Conservation (phyloP, 2,329 filamentous ascomycete genomes). For the Calonectria ilicicola region DNA sequence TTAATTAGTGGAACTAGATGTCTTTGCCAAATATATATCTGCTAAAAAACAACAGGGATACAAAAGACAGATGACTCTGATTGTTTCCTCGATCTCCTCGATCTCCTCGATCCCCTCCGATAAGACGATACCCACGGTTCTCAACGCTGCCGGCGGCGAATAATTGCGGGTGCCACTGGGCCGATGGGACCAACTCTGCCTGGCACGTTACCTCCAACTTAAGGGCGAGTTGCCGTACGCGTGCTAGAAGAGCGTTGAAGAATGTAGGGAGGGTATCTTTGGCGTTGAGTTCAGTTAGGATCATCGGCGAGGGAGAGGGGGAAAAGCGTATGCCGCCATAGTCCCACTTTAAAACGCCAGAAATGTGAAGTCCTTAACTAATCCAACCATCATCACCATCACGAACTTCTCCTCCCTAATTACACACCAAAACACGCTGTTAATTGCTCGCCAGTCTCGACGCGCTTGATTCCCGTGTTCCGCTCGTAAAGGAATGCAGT, state of each 20-base stretch:
- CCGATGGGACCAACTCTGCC: background rate
- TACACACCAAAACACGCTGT: background rate
- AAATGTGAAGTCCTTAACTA: slow-evolving; percentile 7
- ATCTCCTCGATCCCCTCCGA: background rate
- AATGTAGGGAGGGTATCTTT: slow-evolving; percentile 2
- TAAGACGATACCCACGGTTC: background rate
- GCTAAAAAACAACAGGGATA: background rate
- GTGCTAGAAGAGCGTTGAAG: background rate
- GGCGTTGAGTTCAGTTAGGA: background rate
- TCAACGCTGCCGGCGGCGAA: background rate
- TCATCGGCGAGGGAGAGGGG: slow-evolving; percentile 20
- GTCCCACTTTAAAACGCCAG: slow-evolving; percentile 41
- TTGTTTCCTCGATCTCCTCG: background rate
- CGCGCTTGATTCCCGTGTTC: background rate
- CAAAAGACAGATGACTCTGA: background rate
- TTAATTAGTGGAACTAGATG: background rate
- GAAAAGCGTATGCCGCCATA: slow-evolving; percentile 34
- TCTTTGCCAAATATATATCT: slow-evolving; percentile 20
- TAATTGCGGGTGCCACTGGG: background rate
- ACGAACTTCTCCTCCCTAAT: background rate
- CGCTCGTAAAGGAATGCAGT: slow-evolving; percentile 29
- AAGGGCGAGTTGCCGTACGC: background rate
- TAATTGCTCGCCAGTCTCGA: background rate
- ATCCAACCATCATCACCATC: background rate
- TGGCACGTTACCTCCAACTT: background rate